Evolutionary conservation across 257 asterid species (phyloP).

Genomic region (Asclepias syriaca): DNA sequence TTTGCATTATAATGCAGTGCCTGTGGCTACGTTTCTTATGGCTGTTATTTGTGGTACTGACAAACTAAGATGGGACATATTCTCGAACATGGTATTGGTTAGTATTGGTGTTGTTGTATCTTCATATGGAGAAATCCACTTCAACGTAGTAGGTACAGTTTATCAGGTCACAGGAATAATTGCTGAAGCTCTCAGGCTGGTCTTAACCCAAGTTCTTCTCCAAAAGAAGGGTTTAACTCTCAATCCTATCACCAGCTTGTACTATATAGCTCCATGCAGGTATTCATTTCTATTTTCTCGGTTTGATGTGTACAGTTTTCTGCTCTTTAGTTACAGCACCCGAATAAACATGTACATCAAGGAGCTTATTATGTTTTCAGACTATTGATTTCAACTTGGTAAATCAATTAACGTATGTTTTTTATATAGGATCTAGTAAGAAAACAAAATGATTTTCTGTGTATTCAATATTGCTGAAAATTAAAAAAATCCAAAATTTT

Average conservation of each 20-base stretch:
- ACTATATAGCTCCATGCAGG: conserved; percentile 99
- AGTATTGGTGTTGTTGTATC: conserved; percentile 93
- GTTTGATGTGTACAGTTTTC: not conserved
- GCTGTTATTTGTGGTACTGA: conserved; percentile 95
- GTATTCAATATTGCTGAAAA: not conserved
- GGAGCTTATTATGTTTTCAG: not conserved
- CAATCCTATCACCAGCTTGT: conserved; percentile 91
- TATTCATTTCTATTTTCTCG: conserved; percentile 19
- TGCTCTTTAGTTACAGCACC: not conserved
- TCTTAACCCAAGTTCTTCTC: conserved; percentile 92
- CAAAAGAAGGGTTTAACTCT: conserved; percentile 92
- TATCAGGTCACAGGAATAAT: conserved; percentile 97
- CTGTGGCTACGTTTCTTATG: conserved; percentile 93
- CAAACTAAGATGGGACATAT: conserved; percentile 78
- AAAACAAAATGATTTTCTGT: not conserved
- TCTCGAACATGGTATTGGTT: conserved; percentile 88
- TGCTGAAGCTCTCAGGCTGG: conserved; percentile 97
- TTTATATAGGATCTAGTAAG: not conserved
- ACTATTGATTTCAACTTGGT: not conserved
- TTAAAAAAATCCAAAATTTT: not conserved
- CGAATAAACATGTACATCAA: not conserved
- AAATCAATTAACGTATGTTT: not conserved
- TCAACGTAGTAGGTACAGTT: conserved; percentile 89
- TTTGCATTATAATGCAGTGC: conserved; percentile 62
- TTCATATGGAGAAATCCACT: conserved; percentile 95